A percentile compares a stretch with the other conserved stretches of the same genome.
Conservation (phyloP, 1,284 basidiomycete species). For the Golubevia pallescens region DNA sequence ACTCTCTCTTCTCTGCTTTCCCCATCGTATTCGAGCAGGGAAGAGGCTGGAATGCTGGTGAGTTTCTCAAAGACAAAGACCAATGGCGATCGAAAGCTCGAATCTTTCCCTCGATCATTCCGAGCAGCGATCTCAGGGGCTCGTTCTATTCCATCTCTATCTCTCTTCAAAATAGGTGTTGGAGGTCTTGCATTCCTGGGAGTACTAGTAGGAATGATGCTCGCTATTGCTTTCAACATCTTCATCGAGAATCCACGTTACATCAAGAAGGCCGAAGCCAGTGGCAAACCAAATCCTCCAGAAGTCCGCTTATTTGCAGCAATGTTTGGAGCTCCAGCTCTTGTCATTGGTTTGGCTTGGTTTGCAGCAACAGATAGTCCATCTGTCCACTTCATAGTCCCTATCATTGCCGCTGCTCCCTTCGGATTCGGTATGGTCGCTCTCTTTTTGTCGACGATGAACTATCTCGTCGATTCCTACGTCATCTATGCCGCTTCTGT, state of each 20-base stretch:
- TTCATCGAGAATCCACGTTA: slow-evolving; percentile 12
- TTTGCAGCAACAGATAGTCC: slow-evolving; percentile 16
- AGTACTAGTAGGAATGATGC: neutral
- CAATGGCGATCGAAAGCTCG: too few species aligned
- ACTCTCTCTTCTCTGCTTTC: slow-evolving; percentile 7
- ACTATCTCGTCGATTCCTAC: slow-evolving; percentile 18
- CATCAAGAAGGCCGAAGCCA: neutral
- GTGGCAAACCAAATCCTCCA: slow-evolving; percentile 1
- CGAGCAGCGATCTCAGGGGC: too few species aligned
- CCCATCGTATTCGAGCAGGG: slow-evolving; percentile 9
- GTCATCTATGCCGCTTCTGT: slow-evolving; percentile 13
- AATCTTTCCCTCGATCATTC: too few species aligned
- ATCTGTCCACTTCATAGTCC: slow-evolving; percentile 21
- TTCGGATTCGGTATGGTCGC: slow-evolving; percentile 32
- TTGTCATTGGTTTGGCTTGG: slow-evolving; percentile 18
- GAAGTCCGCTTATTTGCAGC: slow-evolving; percentile 3
- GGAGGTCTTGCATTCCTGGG: slow-evolving; percentile 13
- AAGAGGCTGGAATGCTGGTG: slow-evolving; percentile 5
- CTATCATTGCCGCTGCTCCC: slow-evolving; percentile 25
- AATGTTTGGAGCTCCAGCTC: slow-evolving; percentile 3
- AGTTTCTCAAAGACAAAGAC: too few species aligned
- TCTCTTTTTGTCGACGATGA: slow-evolving; percentile 19
- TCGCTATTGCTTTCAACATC: slow-evolving; percentile 4
- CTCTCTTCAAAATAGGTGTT: too few species aligned
- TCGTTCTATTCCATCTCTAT: too few species aligned